These are phyloP conservation scores for Pisolithus microcarpus DNA, from an alignment of 768 basidiomycete genomes.

Conservation along the genomic window DNA sequence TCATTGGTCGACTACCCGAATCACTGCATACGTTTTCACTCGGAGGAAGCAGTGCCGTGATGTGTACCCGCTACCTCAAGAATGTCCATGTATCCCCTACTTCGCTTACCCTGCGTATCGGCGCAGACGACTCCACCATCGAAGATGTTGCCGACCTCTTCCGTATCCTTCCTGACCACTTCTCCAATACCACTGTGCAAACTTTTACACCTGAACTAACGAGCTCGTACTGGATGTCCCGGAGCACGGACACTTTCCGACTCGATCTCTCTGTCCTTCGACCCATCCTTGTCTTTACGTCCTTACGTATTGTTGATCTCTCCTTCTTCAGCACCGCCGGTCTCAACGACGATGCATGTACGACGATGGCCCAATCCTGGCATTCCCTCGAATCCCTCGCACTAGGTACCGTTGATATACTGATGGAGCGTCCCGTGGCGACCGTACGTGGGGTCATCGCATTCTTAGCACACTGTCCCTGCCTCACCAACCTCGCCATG, in stretches of 20 bases:
- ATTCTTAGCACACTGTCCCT: constrained; percentile 14
- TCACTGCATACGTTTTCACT: constrained; percentile 17
- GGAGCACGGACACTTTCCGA: constrained; percentile 16
- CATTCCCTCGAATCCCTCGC: neutral
- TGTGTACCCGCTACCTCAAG: constrained; percentile 17
- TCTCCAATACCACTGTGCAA: constrained; percentile 8
- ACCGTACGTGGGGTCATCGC: constrained; percentile 14
- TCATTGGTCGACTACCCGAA: constrained; percentile 14
- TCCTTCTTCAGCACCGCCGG: constrained; percentile 13
- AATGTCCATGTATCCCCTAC: constrained; percentile 13
- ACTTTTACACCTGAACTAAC: constrained; percentile 18
- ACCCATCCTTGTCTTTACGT: constrained; percentile 11
- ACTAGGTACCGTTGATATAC: constrained; percentile 14
- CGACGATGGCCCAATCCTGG: constrained; percentile 9
- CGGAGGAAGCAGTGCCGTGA: constrained; percentile 16
- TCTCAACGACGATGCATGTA: constrained; percentile 15
- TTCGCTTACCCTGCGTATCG: constrained; percentile 15
- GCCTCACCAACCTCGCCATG: constrained; percentile 14
- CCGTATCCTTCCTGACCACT: constrained; percentile 4
- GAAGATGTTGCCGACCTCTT: constrained; percentile 12
- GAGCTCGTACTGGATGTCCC: constrained; percentile 22
- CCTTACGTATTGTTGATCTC: constrained; percentile 14
- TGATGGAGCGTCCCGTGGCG: constrained; percentile 12
- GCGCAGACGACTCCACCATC: constrained; percentile 19
- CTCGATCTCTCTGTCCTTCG: constrained; percentile 12